These are phyloP conservation scores for Aspergillus hortae DNA, from an alignment of 2,329 filamentous ascomycete genomes.

Conservation along the genomic window DNA sequence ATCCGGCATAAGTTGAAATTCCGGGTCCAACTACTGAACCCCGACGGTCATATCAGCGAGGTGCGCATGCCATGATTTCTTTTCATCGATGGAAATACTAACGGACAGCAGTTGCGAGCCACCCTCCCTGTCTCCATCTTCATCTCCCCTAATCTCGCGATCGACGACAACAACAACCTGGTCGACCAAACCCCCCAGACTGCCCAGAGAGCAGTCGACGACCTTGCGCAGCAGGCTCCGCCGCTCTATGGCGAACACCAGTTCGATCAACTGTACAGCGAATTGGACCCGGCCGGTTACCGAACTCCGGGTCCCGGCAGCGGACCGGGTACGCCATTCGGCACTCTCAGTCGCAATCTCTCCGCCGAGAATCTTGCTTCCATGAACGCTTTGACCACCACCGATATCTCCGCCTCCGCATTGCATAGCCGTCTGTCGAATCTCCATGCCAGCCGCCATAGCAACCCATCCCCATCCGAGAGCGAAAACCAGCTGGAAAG, in stretches of 20 bases:
- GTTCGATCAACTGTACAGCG: slow-evolving; percentile 85
- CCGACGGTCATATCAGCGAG: slow-evolving; percentile 91
- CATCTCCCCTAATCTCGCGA: slow-evolving; percentile 87
- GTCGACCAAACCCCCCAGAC: slow-evolving; percentile 57
- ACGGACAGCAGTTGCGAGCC: slow-evolving; percentile 65
- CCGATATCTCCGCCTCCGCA: slow-evolving; percentile 58
- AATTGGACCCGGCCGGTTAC: slow-evolving; percentile 76
- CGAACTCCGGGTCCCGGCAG: slow-evolving; percentile 66
- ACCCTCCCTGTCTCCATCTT: slow-evolving; percentile 89
- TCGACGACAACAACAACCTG: slow-evolving; percentile 83
- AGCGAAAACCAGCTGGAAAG: slow-evolving; percentile 20
- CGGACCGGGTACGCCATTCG: slow-evolving; percentile 76
- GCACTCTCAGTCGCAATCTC: slow-evolving; percentile 64
- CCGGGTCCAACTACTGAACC: slow-evolving; percentile 86
- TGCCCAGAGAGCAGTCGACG: slow-evolving; percentile 48
- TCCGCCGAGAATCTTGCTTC: slow-evolving; percentile 77
- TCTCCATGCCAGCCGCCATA: slow-evolving; percentile 41
- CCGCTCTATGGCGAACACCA: slow-evolving; percentile 88
- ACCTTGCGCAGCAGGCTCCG: slow-evolving; percentile 68
- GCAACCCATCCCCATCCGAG: slow-evolving; percentile 20
- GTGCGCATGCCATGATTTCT: slow-evolving; percentile 36
- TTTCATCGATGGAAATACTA: slow-evolving; percentile 4
- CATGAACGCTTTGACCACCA: slow-evolving; percentile 49
- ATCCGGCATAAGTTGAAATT: slow-evolving; percentile 90
- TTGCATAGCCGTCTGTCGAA: slow-evolving; percentile 67